These are phyloP conservation scores for Posidonia oceanica DNA, from an alignment of 116 monocot genomes.

Conservation along the genomic window DNA sequence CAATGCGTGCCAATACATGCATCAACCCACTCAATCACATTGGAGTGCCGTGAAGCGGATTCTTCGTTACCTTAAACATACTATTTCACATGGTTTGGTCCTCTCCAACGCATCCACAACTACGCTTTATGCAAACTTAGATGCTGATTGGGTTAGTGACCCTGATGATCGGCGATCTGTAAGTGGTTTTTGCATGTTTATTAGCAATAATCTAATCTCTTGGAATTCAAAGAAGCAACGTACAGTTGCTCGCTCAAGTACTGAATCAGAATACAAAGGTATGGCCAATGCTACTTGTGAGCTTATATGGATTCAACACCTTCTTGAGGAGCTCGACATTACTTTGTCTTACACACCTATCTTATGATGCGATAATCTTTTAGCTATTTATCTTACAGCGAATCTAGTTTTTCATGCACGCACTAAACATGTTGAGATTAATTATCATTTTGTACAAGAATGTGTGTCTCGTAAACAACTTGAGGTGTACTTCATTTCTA, in stretches of 20 bases:
- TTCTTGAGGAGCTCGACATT: too few species aligned
- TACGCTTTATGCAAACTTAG: neutral
- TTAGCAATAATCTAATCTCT: neutral
- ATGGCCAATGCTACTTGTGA: neutral
- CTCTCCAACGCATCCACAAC: too few species aligned
- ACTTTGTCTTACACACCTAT: too few species aligned
- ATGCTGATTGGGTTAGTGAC: too few species aligned
- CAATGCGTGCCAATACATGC: neutral
- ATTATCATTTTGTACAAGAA: neutral
- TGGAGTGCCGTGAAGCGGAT: neutral
- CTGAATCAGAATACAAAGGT: conserved; percentile 1
- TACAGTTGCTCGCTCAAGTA: neutral
- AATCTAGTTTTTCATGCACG: neutral
- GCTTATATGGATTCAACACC: neutral
- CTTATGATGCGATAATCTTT: too few species aligned
- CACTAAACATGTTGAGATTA: too few species aligned
- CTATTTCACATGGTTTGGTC: too few species aligned
- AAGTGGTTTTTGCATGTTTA: too few species aligned
- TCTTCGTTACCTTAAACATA: too few species aligned
- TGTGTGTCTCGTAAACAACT: neutral
- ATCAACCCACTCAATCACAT: neutral
- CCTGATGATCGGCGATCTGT: too few species aligned
- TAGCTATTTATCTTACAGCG: neutral
- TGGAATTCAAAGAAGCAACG: neutral
- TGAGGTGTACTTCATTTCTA: neutral